A percentile compares a stretch with the other conserved stretches of the same genome.
Conservation (phyloP, 1,284 basidiomycete genomes). For the Ganoderma meredithae region DNA sequence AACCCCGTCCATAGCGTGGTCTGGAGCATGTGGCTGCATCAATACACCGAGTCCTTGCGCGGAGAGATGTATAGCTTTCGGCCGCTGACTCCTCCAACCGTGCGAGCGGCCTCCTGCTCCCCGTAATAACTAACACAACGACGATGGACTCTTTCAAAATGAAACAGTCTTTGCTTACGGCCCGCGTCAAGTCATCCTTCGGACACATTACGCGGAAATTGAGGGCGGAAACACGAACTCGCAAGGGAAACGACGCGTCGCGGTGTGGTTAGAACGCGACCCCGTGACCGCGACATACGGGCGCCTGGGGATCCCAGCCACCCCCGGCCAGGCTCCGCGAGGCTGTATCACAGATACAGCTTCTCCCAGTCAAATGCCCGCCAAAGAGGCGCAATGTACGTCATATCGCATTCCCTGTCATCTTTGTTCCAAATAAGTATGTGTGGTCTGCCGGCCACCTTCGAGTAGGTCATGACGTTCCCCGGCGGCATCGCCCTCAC, state of each 20-base stretch:
- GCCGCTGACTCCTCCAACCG: background rate
- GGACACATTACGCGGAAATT: background rate
- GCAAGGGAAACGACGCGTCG: background rate
- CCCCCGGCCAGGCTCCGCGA: background rate
- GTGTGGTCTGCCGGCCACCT: background rate
- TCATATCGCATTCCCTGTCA: background rate
- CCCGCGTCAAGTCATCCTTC: background rate
- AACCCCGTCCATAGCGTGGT: background rate
- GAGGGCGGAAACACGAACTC: no score
- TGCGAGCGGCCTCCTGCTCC: background rate
- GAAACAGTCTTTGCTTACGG: background rate
- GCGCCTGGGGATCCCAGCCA: background rate
- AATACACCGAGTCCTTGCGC: background rate
- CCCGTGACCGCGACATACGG: constrained; percentile 1
- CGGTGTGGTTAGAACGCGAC: constrained; percentile 1
- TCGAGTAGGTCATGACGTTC: background rate
- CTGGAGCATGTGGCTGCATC: background rate
- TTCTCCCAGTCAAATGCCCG: background rate
- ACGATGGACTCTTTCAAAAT: background rate
- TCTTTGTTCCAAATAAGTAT: background rate
- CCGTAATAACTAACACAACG: background rate
- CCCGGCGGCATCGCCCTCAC: background rate
- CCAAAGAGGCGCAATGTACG: background rate
- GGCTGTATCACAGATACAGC: background rate
- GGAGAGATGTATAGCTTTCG: constrained; percentile 1